Evolutionary conservation across 2,329 filamentous ascomycete genomes (phyloP), one percentile per base, ranked within the genome.

Genomic region (Verticillium dahliae): DNA sequence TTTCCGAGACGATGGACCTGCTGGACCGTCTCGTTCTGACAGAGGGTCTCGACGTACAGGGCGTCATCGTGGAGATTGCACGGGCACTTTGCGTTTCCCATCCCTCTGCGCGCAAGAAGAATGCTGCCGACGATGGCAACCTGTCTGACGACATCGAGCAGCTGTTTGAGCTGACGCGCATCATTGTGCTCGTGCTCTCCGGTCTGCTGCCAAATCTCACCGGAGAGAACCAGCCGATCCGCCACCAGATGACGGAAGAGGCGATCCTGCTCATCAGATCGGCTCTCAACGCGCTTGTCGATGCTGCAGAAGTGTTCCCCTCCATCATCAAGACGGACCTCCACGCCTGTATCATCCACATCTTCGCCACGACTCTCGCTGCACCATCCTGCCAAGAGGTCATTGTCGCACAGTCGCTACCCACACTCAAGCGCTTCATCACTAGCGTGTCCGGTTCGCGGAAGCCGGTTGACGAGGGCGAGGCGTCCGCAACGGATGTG

Each of bases 81-180:
- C 85, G 93, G 61, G 93, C 92, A 57, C 80, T 99, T 15, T 97
- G 94, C 68, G 83, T 98, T 18, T 89, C 91, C 2, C 95, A 99
- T 74, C 94, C 94, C 2, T 96, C 93, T 1, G 94, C 95, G 2
- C 86, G 91, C 65, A 86, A 85, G 67, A 81, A 85, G 57, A 81
- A 86, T 65, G 81, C 85, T 65, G 78, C 82, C 35, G 86, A 89
- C 45, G 90, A 92, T 59, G 88, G 88, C 15, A 90, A 95, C 72
- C 79, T 99, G 11, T 96, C 92, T 0, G 95, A 99, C 70, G 95
- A 99, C 71, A 97, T 99, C 65, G 95, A 99, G 71, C 95, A 99
- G 75, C 83, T 99, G 0, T 99, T 99, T 69, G 95, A 99, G 75
- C 81, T 99, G 56, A 99, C 95, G 0, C 86, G 95, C 65, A 97